These are phyloP conservation scores for Exophiala mesophila DNA, from an alignment of 2,329 filamentous ascomycete species.

Conservation along the genomic window DNA sequence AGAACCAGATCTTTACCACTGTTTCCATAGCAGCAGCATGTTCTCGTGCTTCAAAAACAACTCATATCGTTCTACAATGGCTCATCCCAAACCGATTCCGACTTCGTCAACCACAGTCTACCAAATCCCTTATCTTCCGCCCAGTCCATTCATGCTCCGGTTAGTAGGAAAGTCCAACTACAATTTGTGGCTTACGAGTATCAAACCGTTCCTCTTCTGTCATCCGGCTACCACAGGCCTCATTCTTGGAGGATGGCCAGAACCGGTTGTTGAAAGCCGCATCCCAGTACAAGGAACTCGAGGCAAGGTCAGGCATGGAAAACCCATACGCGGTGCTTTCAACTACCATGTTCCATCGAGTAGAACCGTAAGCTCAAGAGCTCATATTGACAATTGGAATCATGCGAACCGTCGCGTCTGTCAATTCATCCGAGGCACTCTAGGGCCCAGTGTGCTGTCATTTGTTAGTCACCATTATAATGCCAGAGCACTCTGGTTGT, in stretches of 20 bases:
- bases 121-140: neutral
- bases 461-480: constrained; percentile 17
- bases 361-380: neutral
- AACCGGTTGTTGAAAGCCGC: constrained; percentile 6
- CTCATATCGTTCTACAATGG: too few species aligned
- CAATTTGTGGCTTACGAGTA: constrained; percentile 13
- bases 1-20: too few species aligned
- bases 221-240: constrained; percentile 10
- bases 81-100: too few species aligned
- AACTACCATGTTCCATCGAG: neutral
- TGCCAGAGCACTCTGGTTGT: constrained; percentile 17
- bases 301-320: too few species aligned
- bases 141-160: neutral
- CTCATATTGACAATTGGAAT: constrained; percentile 14
- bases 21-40: too few species aligned
- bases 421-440: constrained; percentile 18
- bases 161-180: constrained; percentile 20
- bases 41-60: too few species aligned
- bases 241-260: constrained; percentile 15
- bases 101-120: neutral
- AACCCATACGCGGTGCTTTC: neutral
- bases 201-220: constrained; percentile 16
- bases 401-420: constrained; percentile 12
- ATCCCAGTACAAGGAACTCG: neutral
- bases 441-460: constrained; percentile 15